Conservation (phyloP, 345 rosid species). For the Eucalyptus cladocalyx region DNA sequence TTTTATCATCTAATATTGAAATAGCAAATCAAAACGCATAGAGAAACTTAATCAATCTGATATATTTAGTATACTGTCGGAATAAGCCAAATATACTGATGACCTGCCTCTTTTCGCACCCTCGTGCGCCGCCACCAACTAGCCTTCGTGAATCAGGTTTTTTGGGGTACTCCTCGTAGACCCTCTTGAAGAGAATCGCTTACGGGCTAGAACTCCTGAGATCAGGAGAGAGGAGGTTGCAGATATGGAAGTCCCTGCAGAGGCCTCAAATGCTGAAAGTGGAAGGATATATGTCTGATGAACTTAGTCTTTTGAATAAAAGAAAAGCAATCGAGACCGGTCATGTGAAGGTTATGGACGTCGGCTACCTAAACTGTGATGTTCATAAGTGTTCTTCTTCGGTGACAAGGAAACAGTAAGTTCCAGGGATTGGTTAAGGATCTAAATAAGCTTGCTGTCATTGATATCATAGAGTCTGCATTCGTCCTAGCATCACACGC, state of each 20-base stretch:
- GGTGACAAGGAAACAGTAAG: not conserved
- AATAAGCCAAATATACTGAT: not conserved
- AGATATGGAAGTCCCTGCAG: not conserved
- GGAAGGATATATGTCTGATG: not conserved
- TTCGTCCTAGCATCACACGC: not conserved
- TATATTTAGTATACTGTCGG: not conserved
- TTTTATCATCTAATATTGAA: not conserved
- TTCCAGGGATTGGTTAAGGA: not conserved
- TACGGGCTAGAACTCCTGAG: not conserved
- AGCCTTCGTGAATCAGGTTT: not conserved
- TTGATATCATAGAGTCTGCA: not conserved
- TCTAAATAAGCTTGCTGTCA: not conserved
- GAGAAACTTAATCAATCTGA: not conserved
- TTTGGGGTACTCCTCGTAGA: not conserved
- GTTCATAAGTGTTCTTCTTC: not conserved
- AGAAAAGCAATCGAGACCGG: not conserved
- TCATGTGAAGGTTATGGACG: not conserved
- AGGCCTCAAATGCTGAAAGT: not conserved
- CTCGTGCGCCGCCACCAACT: not conserved
- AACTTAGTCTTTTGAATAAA: not conserved
- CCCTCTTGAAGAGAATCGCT: not conserved
- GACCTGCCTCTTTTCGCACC: not conserved
- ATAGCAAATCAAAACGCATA: not conserved
- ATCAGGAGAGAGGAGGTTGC: not conserved
- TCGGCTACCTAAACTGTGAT: not conserved